Conservation (phyloP, 768 basidiomycete genomes). For the Tricholoma furcatifolium region DNA sequence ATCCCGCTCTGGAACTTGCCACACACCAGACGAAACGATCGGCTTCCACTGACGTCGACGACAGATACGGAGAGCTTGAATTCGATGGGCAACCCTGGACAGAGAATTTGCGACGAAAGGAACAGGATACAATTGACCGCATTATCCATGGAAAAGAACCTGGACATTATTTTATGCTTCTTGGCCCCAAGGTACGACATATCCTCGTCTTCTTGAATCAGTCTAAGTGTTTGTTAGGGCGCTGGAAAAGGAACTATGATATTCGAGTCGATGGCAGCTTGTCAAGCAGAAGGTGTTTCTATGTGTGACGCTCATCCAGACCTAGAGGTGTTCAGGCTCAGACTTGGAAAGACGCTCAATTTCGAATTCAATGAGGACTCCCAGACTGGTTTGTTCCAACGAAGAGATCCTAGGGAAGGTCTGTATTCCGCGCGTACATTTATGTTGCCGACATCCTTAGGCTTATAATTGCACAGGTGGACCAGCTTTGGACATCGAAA, state of each 20-base stretch:
- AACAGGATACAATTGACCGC: slow-evolving; percentile 73
- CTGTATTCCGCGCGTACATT: slow-evolving; percentile 1
- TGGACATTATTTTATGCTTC: slow-evolving; percentile 73
- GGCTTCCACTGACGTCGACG: slow-evolving; percentile 28
- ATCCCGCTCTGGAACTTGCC: slow-evolving; percentile 76
- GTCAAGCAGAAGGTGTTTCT: slow-evolving; percentile 67
- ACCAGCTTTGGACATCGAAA: slow-evolving; percentile 77
- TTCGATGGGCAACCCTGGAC: slow-evolving; percentile 46
- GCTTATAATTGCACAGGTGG: slow-evolving; percentile 47
- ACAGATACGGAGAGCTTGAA: slow-evolving; percentile 28
- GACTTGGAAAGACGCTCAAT: slow-evolving; percentile 83
- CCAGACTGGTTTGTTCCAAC: slow-evolving; percentile 76
- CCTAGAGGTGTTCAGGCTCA: slow-evolving; percentile 81
- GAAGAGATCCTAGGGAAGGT: slow-evolving; percentile 83
- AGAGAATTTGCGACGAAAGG: slow-evolving; percentile 64
- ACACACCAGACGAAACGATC: slow-evolving; percentile 38
- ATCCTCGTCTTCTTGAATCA: slow-evolving; percentile 8
- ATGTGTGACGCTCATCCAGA: slow-evolving; percentile 86
- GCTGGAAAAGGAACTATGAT: slow-evolving; percentile 84
- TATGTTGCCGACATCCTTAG: neutral
- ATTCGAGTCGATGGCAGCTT: slow-evolving; percentile 74
- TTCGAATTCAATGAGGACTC: slow-evolving; percentile 86
- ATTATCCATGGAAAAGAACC: slow-evolving; percentile 74
- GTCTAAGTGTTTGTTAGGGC: slow-evolving; percentile 43
- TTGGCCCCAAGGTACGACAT: slow-evolving; percentile 67